A percentile compares a stretch with the other conserved stretches of the same genome.
Evolutionary conservation across 345 rosid genomes (phyloP).

Genomic region (Brassica nigra): DNA sequence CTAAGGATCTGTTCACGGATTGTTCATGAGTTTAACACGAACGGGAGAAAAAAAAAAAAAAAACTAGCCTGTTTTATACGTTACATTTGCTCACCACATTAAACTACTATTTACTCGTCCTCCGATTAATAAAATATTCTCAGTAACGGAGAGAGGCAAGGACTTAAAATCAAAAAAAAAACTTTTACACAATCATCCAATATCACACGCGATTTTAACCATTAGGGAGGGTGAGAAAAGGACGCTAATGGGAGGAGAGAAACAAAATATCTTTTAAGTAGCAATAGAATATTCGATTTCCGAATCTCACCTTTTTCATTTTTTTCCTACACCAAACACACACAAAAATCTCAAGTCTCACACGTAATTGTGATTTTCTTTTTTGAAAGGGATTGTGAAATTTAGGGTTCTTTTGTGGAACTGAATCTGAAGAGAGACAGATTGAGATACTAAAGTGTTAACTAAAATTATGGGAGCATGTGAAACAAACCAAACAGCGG

Average conservation of each 20-base stretch:
- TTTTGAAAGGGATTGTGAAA: slow-evolving; percentile 19
- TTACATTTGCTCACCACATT: not conserved
- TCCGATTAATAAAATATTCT: not conserved
- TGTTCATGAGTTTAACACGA: not conserved
- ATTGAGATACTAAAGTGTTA: not conserved
- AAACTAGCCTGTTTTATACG: not conserved
- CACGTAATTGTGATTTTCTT: not conserved
- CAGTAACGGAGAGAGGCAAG: not conserved
- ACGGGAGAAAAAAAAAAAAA: not conserved
- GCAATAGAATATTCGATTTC: slow-evolving; percentile 1
- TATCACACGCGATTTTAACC: not conserved
- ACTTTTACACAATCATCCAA: not conserved
- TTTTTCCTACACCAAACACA: not conserved
- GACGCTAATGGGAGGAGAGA: not conserved
- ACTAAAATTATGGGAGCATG: not conserved
- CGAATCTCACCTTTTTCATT: not conserved
- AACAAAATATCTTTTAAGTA: not conserved
- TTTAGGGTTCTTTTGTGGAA: slow-evolving; percentile 33
- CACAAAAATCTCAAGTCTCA: not conserved
- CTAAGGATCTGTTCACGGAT: not conserved
- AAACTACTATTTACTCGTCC: not conserved
- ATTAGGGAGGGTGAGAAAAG: not conserved
- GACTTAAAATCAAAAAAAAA: not conserved
- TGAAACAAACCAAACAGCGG: not conserved
- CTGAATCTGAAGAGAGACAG: slow-evolving; percentile 27